A percentile compares a stretch with the other conserved stretches of the same genome.
Conservation (phyloP, 345 rosid genomes). For the Populus ilicifolia region DNA sequence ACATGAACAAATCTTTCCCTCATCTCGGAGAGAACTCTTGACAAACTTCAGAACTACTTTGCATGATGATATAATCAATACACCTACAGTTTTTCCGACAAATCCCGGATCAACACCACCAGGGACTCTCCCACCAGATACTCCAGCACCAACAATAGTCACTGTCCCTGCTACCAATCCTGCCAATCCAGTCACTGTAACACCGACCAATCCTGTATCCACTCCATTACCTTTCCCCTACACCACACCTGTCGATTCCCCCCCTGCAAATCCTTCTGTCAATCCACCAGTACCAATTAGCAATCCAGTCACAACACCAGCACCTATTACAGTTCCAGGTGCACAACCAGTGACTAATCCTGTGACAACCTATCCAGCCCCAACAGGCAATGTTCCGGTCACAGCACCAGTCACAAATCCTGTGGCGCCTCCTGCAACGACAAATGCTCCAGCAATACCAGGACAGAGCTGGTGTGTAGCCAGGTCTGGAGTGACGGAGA, state of each 20-base stretch:
- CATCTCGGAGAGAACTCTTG: constrained; percentile 34
- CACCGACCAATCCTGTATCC: constrained; percentile 33
- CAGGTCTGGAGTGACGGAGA: constrained; percentile 52
- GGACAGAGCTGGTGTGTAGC: constrained; percentile 95
- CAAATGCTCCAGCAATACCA: constrained; percentile 57
- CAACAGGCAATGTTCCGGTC: constrained; percentile 47
- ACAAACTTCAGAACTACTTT: constrained; percentile 20
- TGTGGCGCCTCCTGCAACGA: constrained; percentile 49
- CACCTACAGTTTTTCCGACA: constrained; percentile 31
- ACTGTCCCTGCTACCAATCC: constrained; percentile 51
- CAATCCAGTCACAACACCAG: constrained; percentile 53
- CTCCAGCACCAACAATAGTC: constrained; percentile 51
- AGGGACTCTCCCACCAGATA: constrained; percentile 25
- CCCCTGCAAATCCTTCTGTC: constrained; percentile 39
- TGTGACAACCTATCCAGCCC: constrained; percentile 60
- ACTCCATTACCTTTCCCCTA: constrained; percentile 29
- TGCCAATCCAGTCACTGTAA: constrained; percentile 35
- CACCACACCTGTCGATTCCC: constrained; percentile 43
- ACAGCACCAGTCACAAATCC: constrained; percentile 41
- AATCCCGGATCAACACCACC: constrained; percentile 34
- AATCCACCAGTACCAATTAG: constrained; percentile 47
- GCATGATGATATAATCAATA: constrained; percentile 34
- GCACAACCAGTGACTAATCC: constrained; percentile 61
- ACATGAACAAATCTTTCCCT: constrained; percentile 20
- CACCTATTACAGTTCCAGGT: constrained; percentile 52